Percentiles rank a stretch among this genome's conserved stretches.
Conservation (phyloP, 2,329 filamentous ascomycete genomes). For the Pseudogymnoascus sp. region DNA sequence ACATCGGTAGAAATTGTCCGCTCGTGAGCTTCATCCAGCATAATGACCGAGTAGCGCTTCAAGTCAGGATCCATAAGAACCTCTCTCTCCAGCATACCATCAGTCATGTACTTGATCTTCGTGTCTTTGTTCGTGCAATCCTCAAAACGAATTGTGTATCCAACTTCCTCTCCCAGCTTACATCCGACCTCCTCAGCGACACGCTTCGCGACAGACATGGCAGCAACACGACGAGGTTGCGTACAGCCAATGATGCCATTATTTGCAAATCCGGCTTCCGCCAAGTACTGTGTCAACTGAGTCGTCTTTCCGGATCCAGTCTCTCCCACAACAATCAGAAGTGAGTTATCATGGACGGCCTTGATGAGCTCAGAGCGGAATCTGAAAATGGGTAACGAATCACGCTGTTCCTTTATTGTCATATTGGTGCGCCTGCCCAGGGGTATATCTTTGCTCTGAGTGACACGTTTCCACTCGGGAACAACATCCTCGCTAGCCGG, state of each 20-base stretch:
- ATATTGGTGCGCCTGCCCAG: conserved; percentile 81
- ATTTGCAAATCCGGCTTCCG: conserved; percentile 83
- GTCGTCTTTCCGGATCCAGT: conserved; percentile 97
- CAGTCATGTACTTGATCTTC: conserved; percentile 99
- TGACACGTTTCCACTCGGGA: conserved; percentile 87
- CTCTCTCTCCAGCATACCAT: conserved; percentile 95
- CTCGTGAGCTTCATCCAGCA: conserved; percentile 97
- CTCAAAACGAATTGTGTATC: conserved; percentile 96
- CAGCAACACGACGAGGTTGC: conserved; percentile 91
- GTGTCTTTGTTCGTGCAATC: conserved; percentile 83
- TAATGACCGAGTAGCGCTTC: conserved; percentile 87
- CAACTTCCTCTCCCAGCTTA: conserved; percentile 81
- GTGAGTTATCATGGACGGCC: conserved; percentile 78
- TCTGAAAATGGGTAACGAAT: conserved; percentile 78
- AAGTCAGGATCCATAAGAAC: conserved; percentile 87
- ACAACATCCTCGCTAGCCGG: conserved; percentile 54
- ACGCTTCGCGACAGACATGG: conserved; percentile 95
- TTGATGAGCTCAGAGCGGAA: conserved; percentile 84
- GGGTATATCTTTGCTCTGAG: conserved; percentile 69
- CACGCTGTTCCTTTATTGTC: conserved; percentile 91
- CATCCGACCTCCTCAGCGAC: conserved; percentile 94
- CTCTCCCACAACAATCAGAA: conserved; percentile 93
- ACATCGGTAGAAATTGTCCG: conserved; percentile 94
- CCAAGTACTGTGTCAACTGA: conserved; percentile 89
- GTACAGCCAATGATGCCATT: conserved; percentile 90